phyloP scores from a whole-genome alignment of 2,329 filamentous ascomycete species.

The Phialocephala sp. region DNA sequence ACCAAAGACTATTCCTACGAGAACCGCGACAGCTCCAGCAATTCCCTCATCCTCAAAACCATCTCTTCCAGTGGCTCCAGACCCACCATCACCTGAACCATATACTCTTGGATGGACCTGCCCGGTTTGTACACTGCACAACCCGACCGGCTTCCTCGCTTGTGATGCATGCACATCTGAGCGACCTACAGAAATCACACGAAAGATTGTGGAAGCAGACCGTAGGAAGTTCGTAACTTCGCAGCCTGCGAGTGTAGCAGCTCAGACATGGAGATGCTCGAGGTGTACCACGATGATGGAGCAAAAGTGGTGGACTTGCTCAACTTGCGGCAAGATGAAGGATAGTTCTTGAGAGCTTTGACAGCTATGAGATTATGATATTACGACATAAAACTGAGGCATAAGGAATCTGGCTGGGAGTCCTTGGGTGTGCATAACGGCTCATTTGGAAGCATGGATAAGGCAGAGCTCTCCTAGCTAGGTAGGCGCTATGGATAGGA shows the following conservation, averaged over 20 bases:
- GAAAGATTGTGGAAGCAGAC: constrained; percentile 31
- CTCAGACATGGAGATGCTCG: constrained; percentile 55
- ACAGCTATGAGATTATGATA: constrained; percentile 7
- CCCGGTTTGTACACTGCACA: constrained; percentile 61
- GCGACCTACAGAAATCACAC: constrained; percentile 44
- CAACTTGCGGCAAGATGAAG: constrained; percentile 60
- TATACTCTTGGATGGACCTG: constrained; percentile 60
- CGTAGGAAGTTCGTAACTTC: constrained; percentile 17
- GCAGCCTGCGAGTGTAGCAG: constrained; percentile 25
- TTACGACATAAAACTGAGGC: neutral
- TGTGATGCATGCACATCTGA: constrained; percentile 63
- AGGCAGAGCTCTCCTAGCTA: neutral
- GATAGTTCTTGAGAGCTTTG: constrained; percentile 47
- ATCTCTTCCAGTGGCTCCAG: constrained; percentile 7
- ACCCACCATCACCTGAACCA: constrained; percentile 21
- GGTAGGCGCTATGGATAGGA: neutral
- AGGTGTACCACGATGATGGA: constrained; percentile 59
- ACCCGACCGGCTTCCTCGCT: constrained; percentile 54
- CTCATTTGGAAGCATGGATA: neutral
- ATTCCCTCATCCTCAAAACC: constrained; percentile 8
- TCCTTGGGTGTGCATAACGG: neutral
- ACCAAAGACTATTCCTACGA: constrained; percentile 26
- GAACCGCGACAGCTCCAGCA: constrained; percentile 9
- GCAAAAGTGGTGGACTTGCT: constrained; percentile 62
- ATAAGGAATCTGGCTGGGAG: neutral